Evolutionary conservation across 345 rosid species (phyloP).

Genomic region (Linum tenue): DNA sequence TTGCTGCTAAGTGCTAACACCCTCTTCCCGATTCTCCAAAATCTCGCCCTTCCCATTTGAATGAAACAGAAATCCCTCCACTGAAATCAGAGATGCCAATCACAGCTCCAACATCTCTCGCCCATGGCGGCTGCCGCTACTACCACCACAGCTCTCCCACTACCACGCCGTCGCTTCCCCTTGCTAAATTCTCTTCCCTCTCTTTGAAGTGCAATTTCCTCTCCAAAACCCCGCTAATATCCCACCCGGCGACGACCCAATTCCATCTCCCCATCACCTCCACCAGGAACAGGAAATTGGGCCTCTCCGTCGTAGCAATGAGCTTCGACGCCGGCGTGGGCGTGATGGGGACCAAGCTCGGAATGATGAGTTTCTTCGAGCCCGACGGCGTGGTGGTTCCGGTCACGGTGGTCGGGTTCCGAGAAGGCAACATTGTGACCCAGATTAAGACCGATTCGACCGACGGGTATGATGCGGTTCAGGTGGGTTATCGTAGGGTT

Average conservation of each 20-base stretch:
- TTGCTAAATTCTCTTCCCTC: not conserved
- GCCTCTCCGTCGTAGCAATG: conserved; percentile 34
- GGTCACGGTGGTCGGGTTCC: conserved; percentile 82
- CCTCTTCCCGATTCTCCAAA: not conserved
- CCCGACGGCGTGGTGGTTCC: conserved; percentile 67
- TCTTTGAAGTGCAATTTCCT: conserved; percentile 26
- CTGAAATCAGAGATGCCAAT: conserved; percentile 13
- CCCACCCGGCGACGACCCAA: not conserved
- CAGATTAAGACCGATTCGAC: conserved; percentile 75
- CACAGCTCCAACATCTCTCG: conserved; percentile 11
- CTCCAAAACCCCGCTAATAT: conserved; percentile 13
- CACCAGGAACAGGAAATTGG: not conserved
- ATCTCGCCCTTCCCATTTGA: not conserved
- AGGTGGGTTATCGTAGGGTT: conserved; percentile 75
- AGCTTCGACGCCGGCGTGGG: conserved; percentile 90
- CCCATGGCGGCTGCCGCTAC: conserved; percentile 6
- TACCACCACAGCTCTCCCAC: not conserved
- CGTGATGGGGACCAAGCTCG: conserved; percentile 91
- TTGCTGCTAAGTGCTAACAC: not conserved
- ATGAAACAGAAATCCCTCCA: not conserved
- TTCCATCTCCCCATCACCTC: conserved; percentile 5
- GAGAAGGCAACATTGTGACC: conserved; percentile 90
- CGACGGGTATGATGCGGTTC: conserved; percentile 89
- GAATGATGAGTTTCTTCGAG: conserved; percentile 89
- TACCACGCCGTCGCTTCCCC: not conserved